phyloP scores from a whole-genome alignment of 768 basidiomycete genomes.

The Agaricus subrufescens region DNA sequence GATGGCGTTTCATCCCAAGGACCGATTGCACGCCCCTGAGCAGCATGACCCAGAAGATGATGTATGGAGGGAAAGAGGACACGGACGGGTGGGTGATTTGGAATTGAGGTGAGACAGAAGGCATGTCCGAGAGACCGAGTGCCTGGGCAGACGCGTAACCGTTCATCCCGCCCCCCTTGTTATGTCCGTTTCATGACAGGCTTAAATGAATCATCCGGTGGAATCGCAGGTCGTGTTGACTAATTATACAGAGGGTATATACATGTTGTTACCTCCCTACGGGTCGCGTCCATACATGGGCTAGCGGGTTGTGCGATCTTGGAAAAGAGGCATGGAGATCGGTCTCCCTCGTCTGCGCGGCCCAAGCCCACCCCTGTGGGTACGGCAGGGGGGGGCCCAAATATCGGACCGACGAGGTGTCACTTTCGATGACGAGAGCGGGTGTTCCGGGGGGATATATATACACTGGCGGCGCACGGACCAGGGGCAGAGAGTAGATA shows the following conservation, averaged over 20 bases:
- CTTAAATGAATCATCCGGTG: not conserved
- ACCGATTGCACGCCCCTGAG: too few relatives aligned
- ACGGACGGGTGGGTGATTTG: too few relatives aligned
- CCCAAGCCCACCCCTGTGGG: constrained; percentile 50
- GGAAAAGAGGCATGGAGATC: constrained; percentile 43
- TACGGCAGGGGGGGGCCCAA: constrained; percentile 47
- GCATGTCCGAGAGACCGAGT: not conserved
- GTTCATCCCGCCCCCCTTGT: not conserved
- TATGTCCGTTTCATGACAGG: constrained; percentile 6
- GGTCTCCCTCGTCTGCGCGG: constrained; percentile 51
- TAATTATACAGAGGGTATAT: not conserved
- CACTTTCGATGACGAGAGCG: constrained; percentile 51
- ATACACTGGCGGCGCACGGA: constrained; percentile 44
- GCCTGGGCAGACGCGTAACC: not conserved
- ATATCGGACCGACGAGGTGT: constrained; percentile 67
- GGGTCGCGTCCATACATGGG: constrained; percentile 53
- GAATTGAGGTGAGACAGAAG: too few relatives aligned
- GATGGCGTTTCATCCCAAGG: too few relatives aligned
- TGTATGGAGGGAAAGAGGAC: too few relatives aligned
- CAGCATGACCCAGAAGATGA: too few relatives aligned
- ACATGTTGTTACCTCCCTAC: constrained; percentile 48
- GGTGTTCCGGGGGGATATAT: constrained; percentile 9
- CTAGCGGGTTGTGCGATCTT: constrained; percentile 55
- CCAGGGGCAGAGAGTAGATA: constrained; percentile 27
- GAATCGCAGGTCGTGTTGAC: not conserved